These are phyloP conservation scores for Phytophthora cajani DNA, from an alignment of 352 stramenopile genomes.

Conservation along the genomic window DNA sequence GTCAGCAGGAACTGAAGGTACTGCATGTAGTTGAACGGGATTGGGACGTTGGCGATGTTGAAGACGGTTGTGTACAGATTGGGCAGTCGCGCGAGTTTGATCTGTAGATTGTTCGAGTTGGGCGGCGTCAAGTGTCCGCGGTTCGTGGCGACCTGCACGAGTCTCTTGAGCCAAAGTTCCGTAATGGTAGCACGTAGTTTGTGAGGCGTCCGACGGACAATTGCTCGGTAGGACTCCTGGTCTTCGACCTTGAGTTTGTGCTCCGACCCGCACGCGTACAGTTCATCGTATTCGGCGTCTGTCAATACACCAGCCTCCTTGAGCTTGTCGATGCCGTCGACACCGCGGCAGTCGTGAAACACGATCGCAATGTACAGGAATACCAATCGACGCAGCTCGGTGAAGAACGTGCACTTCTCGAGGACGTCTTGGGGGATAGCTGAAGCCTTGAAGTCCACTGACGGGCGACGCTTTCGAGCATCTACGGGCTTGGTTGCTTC, in stretches of 20 bases:
- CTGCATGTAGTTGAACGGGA: conserved; percentile 90
- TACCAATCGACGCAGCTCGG: conserved; percentile 74
- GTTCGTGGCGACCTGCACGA: conserved; percentile 71
- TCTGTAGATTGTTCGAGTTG: conserved; percentile 67
- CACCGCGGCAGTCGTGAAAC: conserved; percentile 75
- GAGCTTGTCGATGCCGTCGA: conserved; percentile 75
- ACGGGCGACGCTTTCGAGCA: not conserved
- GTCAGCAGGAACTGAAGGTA: conserved; percentile 76
- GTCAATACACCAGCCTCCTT: conserved; percentile 63
- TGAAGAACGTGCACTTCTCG: conserved; percentile 84
- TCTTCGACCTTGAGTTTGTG: conserved; percentile 46
- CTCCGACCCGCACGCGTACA: conserved; percentile 75
- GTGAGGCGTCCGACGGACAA: conserved; percentile 69
- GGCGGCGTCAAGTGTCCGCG: conserved; percentile 61
- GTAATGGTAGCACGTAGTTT: conserved; percentile 80
- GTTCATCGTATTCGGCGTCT: conserved; percentile 72
- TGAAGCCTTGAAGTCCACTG: conserved; percentile 22
- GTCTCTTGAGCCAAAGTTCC: conserved; percentile 79
- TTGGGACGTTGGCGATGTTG: conserved; percentile 86
- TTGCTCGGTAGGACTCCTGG: conserved; percentile 54
- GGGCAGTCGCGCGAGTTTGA: conserved; percentile 72
- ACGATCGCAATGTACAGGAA: conserved; percentile 88
- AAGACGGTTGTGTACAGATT: conserved; percentile 84
- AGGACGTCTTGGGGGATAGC: conserved; percentile 61
- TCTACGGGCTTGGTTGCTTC: conserved; percentile 10